phyloP scores from a whole-genome alignment of 2,329 filamentous ascomycete species.

The Meredithiella fracta region DNA sequence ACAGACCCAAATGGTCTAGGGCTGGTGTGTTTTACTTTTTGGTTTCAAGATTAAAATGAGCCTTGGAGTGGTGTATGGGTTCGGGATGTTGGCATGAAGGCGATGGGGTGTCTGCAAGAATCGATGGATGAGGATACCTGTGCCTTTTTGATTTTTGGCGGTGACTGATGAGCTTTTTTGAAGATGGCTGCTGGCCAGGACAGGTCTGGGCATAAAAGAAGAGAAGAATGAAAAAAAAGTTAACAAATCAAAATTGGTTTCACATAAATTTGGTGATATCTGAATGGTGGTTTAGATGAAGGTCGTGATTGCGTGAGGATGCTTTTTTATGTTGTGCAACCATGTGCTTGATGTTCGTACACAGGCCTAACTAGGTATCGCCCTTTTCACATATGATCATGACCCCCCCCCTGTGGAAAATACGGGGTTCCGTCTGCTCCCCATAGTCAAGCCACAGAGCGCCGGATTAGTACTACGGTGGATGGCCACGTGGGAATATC shows the following conservation, averaged over 20 bases:
- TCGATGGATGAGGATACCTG: constrained; percentile 1
- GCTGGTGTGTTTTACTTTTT: too few relatives aligned
- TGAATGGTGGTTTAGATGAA: background rate
- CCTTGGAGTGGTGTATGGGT: background rate
- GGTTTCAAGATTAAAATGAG: too few relatives aligned
- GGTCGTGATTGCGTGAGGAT: background rate
- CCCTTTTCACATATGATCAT: background rate
- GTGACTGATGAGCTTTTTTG: background rate
- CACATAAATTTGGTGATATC: too few relatives aligned
- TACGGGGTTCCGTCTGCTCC: constrained; percentile 8
- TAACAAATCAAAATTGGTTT: constrained; percentile 10
- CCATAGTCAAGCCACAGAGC: constrained; percentile 5
- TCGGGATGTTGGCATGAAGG: background rate
- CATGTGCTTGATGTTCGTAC: too few relatives aligned
- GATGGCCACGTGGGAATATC: constrained; percentile 8
- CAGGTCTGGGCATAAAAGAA: constrained; percentile 8
- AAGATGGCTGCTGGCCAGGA: background rate
- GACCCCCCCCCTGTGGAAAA: constrained; percentile 6
- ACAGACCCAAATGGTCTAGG: too few relatives aligned
- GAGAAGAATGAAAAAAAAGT: constrained; percentile 12
- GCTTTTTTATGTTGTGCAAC: background rate
- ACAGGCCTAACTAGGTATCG: too few relatives aligned
- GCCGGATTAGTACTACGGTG: constrained; percentile 6
- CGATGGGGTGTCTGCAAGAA: background rate
- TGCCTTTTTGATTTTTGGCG: background rate